Base-by-base conservation (phyloP, 768 basidiomycete species). In the Mycena venus region DNA sequence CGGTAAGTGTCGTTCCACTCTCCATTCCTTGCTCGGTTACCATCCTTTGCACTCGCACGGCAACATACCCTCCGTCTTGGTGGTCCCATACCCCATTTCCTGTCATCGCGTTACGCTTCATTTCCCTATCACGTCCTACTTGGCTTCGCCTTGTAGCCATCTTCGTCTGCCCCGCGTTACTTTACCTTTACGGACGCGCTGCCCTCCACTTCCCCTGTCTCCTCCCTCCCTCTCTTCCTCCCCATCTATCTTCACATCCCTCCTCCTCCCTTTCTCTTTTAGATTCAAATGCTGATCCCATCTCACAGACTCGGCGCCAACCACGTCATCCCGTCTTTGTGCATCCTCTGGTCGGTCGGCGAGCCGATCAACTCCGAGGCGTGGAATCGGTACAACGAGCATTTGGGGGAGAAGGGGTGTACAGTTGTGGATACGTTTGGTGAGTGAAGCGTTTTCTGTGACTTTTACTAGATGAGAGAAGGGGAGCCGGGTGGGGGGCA, bases 341-440 rank as follows among this genome's bases (percentile, higher is more conserved):
- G 98, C 70, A 94, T 98, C 9, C 86, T 99, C 44, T 98, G 98
- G 27, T 93, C 89, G 72, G 98, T 99, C 55, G 98, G 98, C 68
- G 98, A 99, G 85, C 98, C 98, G 1, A 99, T 99, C 88, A 99
- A 99, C 84, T 97, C 97, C 31, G 98, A 99, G 83, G 98, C 98
- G 14, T 99, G 98, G 98, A 91, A 97, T 79, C 99, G 98, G 98
- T 98, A 97, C 85, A 96, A 98, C 83, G 96, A 98, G 80, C 91
- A 96, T 80, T 96, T 98, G 66, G 98, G 98, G 12, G 89, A 90
- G 79, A 88, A 84, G 77, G 90, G 99, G 83, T 97, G 96, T 81
- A 96, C 98, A 8, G 92, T 99, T 76, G 97, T 98, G 49, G 97
- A 98, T 84, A 98, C 96, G 4, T 97, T 92, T 97, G 95, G 92